Base-by-base conservation (phyloP, 2,329 filamentous ascomycete genomes). In the Scortechinia acanthostroma region DNA sequence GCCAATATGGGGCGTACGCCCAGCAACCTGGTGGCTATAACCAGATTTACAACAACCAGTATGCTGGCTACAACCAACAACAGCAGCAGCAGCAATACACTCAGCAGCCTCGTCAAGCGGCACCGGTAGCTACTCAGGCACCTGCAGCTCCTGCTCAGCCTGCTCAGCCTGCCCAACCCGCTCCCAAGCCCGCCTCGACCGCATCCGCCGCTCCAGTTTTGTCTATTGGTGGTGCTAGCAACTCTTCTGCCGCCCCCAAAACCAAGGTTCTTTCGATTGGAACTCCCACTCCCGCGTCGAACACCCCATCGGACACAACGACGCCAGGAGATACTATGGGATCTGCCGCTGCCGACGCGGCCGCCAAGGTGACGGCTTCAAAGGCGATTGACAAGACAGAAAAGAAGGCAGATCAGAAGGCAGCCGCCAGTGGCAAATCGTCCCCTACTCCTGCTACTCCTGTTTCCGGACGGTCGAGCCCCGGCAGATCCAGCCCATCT, bases 361-460 rank as follows among this genome's bases (percentile, higher is more conserved):
- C 88, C 22, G 76, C 90, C 49, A 96, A 96, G 68, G 83, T 86
- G n/a, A 73, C 85, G 2, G 91, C 91, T 3, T 72, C 80, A 43
- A 96, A 96, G 68, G 91, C 91, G 6, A 88, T 96, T 50, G 89
- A 95, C 58, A 95, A 95, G 75, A 85, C 87, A 0, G 88, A 90
- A 6, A 40, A 40, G 35, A 40, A 40, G 35, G 25, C 25, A 30
- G 35, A 40, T 15, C 6, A 13, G 17, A 40, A 40, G 35, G 35
- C 35, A 15, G 35, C 35, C 20, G 35, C 35, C 17, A 13, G 10
- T 40, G 35, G 35, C 46, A 86, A 81, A 59, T 84, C 86, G 3
- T 93, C 90, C 1, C 88, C 91, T 16, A 78, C 85, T 3, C 86
- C 88, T 5, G 87, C 87, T 1, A 93, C 89, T 10, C n/a, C n/a